Conservation (phyloP, 2,329 filamentous ascomycete genomes). For the Calonectria naviculata region DNA sequence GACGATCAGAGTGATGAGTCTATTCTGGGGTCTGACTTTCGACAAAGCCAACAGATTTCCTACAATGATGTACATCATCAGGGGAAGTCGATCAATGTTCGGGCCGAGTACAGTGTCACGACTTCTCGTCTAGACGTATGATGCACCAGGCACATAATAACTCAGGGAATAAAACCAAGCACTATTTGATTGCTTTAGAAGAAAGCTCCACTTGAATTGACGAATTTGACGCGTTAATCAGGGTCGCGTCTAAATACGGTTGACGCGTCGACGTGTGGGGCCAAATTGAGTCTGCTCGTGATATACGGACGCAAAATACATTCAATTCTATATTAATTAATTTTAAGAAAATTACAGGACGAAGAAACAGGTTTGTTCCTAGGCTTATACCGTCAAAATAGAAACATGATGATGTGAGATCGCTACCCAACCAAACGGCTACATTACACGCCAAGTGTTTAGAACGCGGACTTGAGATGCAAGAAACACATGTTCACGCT, state of each 20-base stretch:
- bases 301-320: no score
- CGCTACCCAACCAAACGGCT: no score
- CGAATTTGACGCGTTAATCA: neutral
- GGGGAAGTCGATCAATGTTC: conserved; percentile 2
- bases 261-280: neutral
- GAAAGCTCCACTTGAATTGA: neutral
- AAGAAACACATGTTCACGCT: no score
- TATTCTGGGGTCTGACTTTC: conserved; percentile 32
- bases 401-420: no score
- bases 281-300: neutral
- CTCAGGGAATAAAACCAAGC: no score
- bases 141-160: neutral
- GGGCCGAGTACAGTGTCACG: neutral
- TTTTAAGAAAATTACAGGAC: no score
- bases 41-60: conserved; percentile 17
- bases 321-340: no score
- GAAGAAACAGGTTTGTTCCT: no score
- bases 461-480: no score
- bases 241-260: neutral
- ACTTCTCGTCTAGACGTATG: conserved; percentile 5
- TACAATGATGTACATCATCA: neutral
- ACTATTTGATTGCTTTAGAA: no score
- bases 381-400: no score
- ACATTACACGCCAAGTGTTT: no score
- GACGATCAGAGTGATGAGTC: conserved; percentile 35